phyloP scores from a whole-genome alignment of 2,329 filamentous ascomycete species.

The Talaromyces islandicus region DNA sequence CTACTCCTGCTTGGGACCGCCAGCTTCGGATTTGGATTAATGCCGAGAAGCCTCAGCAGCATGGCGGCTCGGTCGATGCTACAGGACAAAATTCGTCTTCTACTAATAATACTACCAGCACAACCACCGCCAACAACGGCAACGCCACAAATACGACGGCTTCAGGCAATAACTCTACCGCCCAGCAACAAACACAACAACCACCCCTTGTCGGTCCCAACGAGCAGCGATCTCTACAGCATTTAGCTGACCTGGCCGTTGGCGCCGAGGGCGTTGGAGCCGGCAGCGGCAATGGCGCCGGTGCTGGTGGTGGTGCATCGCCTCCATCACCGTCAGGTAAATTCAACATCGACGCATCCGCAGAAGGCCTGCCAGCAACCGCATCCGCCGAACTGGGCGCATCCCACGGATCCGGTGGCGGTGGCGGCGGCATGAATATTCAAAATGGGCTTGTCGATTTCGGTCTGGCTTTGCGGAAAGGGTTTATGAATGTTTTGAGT shows the following conservation, averaged over 20 bases:
- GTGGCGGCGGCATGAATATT: not conserved
- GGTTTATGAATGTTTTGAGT: slow-evolving; percentile 11
- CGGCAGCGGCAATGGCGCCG: slow-evolving; percentile 19
- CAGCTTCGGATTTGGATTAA: slow-evolving; percentile 36
- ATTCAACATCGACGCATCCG: not conserved
- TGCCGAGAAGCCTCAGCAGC: slow-evolving; percentile 29
- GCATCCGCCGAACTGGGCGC: not conserved
- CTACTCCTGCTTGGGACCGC: slow-evolving; percentile 34
- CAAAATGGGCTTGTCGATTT: slow-evolving; percentile 6
- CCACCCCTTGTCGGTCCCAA: slow-evolving; percentile 35
- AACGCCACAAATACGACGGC: slow-evolving; percentile 1
- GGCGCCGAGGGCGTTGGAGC: slow-evolving; percentile 33
- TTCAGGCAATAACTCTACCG: not conserved
- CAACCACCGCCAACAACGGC: not conserved
- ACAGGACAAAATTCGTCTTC: not conserved
- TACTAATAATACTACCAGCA: not conserved
- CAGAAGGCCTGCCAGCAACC: not conserved
- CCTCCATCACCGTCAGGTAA: not conserved
- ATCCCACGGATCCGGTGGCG: not conserved
- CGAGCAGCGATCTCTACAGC: slow-evolving; percentile 39
- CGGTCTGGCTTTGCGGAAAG: slow-evolving; percentile 5
- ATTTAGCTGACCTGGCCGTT: slow-evolving; percentile 39
- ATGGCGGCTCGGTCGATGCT: slow-evolving; percentile 12
- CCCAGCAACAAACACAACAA: not conserved
- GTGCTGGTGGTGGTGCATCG: slow-evolving; percentile 16